Conservation (phyloP, 169 alveolate species). For the Plasmodium cynomolgi region DNA sequence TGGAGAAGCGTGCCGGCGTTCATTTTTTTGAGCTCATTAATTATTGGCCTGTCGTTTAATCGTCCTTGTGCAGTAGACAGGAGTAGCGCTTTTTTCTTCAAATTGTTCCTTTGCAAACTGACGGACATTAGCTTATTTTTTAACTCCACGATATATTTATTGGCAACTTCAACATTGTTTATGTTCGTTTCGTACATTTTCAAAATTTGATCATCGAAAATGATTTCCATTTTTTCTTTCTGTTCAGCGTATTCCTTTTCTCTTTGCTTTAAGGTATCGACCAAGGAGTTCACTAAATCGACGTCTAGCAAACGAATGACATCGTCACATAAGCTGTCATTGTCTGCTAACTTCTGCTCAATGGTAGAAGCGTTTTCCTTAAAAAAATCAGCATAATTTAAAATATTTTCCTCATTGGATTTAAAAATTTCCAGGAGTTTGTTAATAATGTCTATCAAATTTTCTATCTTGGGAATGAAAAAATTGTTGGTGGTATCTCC, state of each 20-base stretch:
- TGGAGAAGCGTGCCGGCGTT: constrained; percentile 8
- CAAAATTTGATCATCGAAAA: constrained; percentile 52
- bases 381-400: constrained; percentile 25
- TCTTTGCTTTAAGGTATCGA: constrained; percentile 16
- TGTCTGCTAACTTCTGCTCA: constrained; percentile 30
- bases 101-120: constrained; percentile 5
- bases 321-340: constrained; percentile 54
- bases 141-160: constrained; percentile 14
- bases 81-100: constrained; percentile 19
- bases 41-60: constrained; percentile 43
- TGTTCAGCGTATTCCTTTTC: constrained; percentile 24
- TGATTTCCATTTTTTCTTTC: constrained; percentile 18
- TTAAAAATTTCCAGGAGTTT: constrained; percentile 41
- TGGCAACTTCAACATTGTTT: constrained; percentile 63
- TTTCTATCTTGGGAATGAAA: constrained; percentile 34
- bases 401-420: constrained; percentile 31
- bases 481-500: background rate
- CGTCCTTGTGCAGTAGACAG: constrained; percentile 48
- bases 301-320: constrained; percentile 18
- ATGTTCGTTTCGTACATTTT: constrained; percentile 50
- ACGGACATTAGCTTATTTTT: constrained; percentile 11
- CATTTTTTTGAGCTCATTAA: constrained; percentile 37
- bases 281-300: constrained; percentile 13
- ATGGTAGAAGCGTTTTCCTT: constrained; percentile 27
- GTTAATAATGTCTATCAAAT: constrained; percentile 19